These are phyloP conservation scores for Fraxinus angustifolia DNA, from an alignment of 305 asterid species.

Conservation along the genomic window DNA sequence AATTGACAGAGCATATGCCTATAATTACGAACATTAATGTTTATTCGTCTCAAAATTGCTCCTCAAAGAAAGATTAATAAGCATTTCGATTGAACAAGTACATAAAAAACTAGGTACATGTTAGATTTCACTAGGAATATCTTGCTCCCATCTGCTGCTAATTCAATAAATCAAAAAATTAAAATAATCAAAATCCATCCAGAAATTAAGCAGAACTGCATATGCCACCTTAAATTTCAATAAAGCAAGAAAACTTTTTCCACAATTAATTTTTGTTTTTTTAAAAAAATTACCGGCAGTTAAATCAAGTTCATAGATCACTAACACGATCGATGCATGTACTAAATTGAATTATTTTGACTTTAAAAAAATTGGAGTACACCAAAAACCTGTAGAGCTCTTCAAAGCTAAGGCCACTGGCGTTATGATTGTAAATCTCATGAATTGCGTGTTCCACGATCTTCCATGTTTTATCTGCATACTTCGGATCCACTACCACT, in stretches of 20 bases:
- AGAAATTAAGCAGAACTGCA: conserved; percentile 14
- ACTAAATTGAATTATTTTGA: neutral
- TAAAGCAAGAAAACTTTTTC: conserved; percentile 12
- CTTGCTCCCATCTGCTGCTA: neutral
- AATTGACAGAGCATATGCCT: neutral
- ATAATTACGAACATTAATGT: neutral
- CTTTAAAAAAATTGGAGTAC: neutral
- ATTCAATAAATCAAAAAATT: neutral
- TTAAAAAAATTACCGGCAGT: neutral
- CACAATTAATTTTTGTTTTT: neutral
- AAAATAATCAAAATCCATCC: neutral
- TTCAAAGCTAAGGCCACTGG: conserved; percentile 89
- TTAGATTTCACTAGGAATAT: neutral
- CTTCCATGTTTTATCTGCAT: conserved; percentile 91
- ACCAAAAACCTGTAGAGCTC: conserved; percentile 69
- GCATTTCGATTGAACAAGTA: neutral
- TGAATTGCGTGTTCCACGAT: conserved; percentile 80
- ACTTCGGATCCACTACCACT: conserved; percentile 96
- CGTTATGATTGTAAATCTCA: conserved; percentile 87
- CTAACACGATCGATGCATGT: neutral
- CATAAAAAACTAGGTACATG: neutral
- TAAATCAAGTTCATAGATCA: conserved; percentile 7
- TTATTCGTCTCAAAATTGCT: neutral
- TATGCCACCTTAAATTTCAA: conserved; percentile 17
- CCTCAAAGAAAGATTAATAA: neutral